A percentile compares a stretch with the other conserved stretches of the same genome.
These are phyloP conservation scores for Pleoardoris graminearum DNA, from an alignment of 2,329 filamentous ascomycete genomes.

Conservation along the genomic window DNA sequence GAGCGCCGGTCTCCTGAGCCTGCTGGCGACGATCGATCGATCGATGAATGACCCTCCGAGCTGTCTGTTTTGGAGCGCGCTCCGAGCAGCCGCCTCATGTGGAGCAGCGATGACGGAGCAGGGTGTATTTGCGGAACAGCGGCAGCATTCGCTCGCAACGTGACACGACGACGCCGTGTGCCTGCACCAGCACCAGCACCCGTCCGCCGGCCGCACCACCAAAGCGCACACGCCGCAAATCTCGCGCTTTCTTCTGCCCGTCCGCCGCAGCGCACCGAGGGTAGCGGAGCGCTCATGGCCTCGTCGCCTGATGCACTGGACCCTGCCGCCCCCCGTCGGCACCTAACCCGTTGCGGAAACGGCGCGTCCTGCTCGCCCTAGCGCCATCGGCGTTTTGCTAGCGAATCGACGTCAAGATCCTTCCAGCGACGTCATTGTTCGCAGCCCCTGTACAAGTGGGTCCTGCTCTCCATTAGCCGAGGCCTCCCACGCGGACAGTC, in stretches of 20 bases:
- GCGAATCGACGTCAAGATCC: background rate
- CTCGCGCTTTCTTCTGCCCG: background rate
- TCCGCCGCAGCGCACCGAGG: background rate
- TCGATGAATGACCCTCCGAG: background rate
- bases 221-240: background rate
- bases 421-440: background rate
- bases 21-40: conserved; percentile 4
- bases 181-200: too few species aligned
- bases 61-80: background rate
- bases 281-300: background rate
- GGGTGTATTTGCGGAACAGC: too few species aligned
- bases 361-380: too few species aligned
- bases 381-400: conserved; percentile 3
- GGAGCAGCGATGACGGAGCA: too few species aligned
- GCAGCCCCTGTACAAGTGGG: background rate
- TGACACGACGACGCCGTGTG: too few species aligned
- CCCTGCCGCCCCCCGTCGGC: conserved; percentile 2
- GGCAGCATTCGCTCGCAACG: too few species aligned
- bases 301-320: background rate
- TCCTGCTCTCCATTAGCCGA: background rate
- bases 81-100: too few species aligned
- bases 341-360: background rate
- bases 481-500: conserved; percentile 3
- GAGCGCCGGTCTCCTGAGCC: background rate
- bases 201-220: background rate